phyloP scores from a whole-genome alignment of 495 filamentous ascomycete genomes.

The Penicillium daleae region DNA sequence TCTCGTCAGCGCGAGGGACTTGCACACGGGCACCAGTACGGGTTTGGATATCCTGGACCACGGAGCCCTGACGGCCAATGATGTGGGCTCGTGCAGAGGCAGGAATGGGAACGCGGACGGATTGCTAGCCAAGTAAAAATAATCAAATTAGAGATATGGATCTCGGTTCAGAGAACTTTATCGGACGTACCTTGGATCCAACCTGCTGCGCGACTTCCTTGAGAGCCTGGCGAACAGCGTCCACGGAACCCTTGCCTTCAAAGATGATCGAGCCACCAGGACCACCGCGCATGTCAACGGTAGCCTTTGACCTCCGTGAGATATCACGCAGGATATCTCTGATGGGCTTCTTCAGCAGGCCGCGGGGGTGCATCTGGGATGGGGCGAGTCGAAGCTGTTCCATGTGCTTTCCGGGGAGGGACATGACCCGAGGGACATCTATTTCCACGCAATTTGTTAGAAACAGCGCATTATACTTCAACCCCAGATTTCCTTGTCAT shows the following conservation, averaged over 20 bases:
- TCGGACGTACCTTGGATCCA: conserved; percentile 69
- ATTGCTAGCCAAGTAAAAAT: conserved; percentile 56
- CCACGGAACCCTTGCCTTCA: conserved; percentile 76
- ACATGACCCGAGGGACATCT: conserved; percentile 61
- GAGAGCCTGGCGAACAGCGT: conserved; percentile 77
- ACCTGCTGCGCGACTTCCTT: conserved; percentile 85
- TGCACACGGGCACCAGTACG: conserved; percentile 86
- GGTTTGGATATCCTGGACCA: conserved; percentile 83
- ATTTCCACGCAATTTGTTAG: conserved; percentile 13
- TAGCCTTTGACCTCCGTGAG: conserved; percentile 84
- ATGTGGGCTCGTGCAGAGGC: conserved; percentile 80
- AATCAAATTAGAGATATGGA: neutral
- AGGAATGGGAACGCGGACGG: conserved; percentile 76
- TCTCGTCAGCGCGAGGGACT: conserved; percentile 76
- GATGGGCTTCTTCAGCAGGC: conserved; percentile 79
- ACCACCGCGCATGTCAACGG: conserved; percentile 72
- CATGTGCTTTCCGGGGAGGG: conserved; percentile 76
- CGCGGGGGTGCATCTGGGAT: conserved; percentile 69
- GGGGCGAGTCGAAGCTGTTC: conserved; percentile 73
- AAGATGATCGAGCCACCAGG: conserved; percentile 72
- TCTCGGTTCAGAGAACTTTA: neutral
- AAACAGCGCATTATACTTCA: neutral
- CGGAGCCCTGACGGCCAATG: conserved; percentile 89
- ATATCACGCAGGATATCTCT: conserved; percentile 83
- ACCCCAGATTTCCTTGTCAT: neutral